Percentiles rank a stretch among this genome's conserved stretches.
phyloP scores from a whole-genome alignment of 768 basidiomycete genomes.

The Hydnum rufescens region DNA sequence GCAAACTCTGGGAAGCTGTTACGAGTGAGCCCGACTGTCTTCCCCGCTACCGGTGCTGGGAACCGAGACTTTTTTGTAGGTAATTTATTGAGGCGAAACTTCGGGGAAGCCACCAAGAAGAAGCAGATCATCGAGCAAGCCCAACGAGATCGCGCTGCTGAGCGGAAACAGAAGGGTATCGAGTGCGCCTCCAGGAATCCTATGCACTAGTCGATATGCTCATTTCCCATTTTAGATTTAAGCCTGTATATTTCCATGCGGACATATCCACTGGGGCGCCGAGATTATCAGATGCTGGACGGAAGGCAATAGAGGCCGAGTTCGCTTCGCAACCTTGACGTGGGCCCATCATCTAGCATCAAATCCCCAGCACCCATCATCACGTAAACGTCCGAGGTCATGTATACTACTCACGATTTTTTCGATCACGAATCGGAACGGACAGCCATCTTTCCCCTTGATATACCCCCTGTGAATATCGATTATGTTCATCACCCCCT shows the following conservation, averaged over 20 bases:
- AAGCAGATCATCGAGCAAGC: slow-evolving; percentile 85
- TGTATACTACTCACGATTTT: too few relatives aligned
- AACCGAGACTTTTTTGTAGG: background rate
- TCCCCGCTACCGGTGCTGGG: background rate
- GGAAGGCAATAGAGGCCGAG: slow-evolving; percentile 43
- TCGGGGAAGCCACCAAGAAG: slow-evolving; percentile 72
- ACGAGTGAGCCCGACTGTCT: slow-evolving; percentile 24
- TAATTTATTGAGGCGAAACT: slow-evolving; percentile 64
- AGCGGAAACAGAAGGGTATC: slow-evolving; percentile 60
- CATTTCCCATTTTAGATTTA: slow-evolving; percentile 30
- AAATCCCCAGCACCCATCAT: too few relatives aligned
- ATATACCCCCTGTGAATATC: too few relatives aligned
- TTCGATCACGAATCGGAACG: too few relatives aligned
- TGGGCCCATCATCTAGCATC: too few relatives aligned
- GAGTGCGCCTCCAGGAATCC: slow-evolving; percentile 30
- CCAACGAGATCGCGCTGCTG: slow-evolving; percentile 76
- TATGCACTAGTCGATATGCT: slow-evolving; percentile 1
- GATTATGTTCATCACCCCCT: too few relatives aligned
- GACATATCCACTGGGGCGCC: slow-evolving; percentile 49
- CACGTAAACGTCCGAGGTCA: too few relatives aligned
- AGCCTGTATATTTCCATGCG: slow-evolving; percentile 55
- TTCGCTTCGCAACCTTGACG: too few relatives aligned
- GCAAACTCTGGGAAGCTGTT: slow-evolving; percentile 73
- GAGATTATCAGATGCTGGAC: slow-evolving; percentile 45
- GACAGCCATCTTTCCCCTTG: too few relatives aligned